These are phyloP conservation scores for Lachancea meyersii DNA, from an alignment of 805 yeast genomes.

Conservation along the genomic window DNA sequence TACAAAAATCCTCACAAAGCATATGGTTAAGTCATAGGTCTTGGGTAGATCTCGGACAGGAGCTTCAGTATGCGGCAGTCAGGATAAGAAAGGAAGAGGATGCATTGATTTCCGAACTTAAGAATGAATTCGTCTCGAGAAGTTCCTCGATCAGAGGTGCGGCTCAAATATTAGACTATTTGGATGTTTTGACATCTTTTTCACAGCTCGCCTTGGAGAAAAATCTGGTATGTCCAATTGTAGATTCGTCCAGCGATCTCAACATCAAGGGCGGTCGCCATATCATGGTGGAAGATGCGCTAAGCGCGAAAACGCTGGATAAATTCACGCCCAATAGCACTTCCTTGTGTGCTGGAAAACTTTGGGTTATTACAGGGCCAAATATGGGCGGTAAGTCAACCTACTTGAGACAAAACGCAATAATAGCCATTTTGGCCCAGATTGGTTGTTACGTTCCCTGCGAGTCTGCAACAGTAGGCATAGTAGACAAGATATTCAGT, in stretches of 20 bases:
- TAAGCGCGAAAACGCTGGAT: conserved; percentile 40
- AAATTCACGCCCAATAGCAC: conserved; percentile 32
- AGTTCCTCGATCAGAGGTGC: conserved; percentile 45
- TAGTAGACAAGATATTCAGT: conserved; percentile 73
- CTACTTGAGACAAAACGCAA: conserved; percentile 65
- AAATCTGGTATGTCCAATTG: conserved; percentile 56
- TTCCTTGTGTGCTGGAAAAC: conserved; percentile 20
- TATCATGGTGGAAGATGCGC: conserved; percentile 75
- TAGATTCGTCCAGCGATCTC: conserved; percentile 44
- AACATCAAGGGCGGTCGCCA: conserved; percentile 69
- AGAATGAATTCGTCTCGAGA: conserved; percentile 39
- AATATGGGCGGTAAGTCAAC: conserved; percentile 86
- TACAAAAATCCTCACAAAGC: conserved; percentile 39
- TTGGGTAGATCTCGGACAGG: conserved; percentile 49
- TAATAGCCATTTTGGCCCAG: conserved; percentile 63
- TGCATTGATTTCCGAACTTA: conserved; percentile 44
- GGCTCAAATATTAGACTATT: conserved; percentile 48
- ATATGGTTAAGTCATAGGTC: conserved; percentile 41
- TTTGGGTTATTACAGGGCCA: conserved; percentile 79
- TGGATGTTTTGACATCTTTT: conserved; percentile 72
- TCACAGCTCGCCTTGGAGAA: conserved; percentile 65
- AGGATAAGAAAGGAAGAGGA: conserved; percentile 52
- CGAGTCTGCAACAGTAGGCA: conserved; percentile 51
- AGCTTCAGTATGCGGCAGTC: conserved; percentile 40
- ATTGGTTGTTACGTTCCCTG: conserved; percentile 74